Evolutionary conservation across 164 flowering plant species (phyloP), one percentile per base, ranked within the genome.

Genomic region (Aristolochia contorta): DNA sequence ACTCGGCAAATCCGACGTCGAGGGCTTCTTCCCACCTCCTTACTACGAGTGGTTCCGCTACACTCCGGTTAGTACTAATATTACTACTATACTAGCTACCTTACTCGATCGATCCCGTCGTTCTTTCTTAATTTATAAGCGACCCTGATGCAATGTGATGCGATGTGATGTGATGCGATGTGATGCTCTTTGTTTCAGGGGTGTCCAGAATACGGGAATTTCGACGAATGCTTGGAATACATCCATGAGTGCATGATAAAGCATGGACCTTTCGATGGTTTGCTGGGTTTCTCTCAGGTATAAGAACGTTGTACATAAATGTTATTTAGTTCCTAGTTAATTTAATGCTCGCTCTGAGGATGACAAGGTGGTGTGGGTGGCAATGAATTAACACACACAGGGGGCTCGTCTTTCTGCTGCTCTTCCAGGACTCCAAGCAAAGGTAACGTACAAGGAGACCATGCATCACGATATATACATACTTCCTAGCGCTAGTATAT

Each of bases 231-330:
- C 52, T 69, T 90, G 8, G 75, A 71, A 10, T 85, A 57, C 67
- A 82, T 90, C 2, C 84, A 90, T 58, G 82, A 81, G 57, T 75
- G 9, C 61, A 85, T 90, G 83, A 58, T 82, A 1, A 75, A 82
- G 68, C 72, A 78, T 56, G 95, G 87, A n/a, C 97, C 97, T 0
- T 73, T 90, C 50, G 92, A 89, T 78, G 95, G 95, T 6, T 74
- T 89, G 1, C 66, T 87, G 54, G 97, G 97, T 20, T 87, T 89
- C 59, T 89, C 97, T 8, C 95, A 89, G 86, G 96, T 83, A n/a
- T n/a, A n/a, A n/a, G n/a, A n/a, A n/a, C n/a, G n/a, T n/a, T n/a
- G n/a, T n/a, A 50, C 20, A 7, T 48, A 20, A 0, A 5, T 10
- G 18, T 20, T 48, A 89, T n/a, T n/a, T n/a, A n/a, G n/a, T n/a